Percentiles rank a stretch among this genome's conserved stretches.
Conservation (phyloP, 1,284 basidiomycete species). For the Trametes polyzona region DNA sequence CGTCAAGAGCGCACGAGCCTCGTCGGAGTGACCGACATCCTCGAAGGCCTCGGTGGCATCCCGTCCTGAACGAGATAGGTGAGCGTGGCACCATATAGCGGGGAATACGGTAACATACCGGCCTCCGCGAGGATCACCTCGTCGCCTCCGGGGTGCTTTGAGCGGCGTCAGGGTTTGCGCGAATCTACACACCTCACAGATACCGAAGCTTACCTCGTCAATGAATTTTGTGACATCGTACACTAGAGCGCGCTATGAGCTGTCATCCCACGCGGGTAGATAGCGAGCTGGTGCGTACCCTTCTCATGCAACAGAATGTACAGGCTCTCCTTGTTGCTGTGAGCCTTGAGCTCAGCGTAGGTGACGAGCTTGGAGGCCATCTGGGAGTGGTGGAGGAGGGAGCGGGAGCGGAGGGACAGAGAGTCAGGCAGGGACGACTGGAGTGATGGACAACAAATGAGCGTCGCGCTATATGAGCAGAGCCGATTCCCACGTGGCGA, state of each 20-base stretch:
- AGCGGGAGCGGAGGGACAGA: conserved; percentile 16
- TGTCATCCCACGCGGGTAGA: conserved; percentile 38
- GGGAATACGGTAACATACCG: conserved; percentile 57
- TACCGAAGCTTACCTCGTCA: conserved; percentile 77
- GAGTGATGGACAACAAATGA: conserved; percentile 25
- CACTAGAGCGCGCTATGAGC: conserved; percentile 57
- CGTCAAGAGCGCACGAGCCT: conserved; percentile 88
- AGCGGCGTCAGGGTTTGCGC: not conserved
- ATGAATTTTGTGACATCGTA: conserved; percentile 95
- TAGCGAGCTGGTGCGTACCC: conserved; percentile 50
- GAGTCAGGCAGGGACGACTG: conserved; percentile 15
- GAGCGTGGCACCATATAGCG: not conserved
- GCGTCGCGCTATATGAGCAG: conserved; percentile 27
- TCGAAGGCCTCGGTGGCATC: conserved; percentile 99
- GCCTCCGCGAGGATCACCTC: conserved; percentile 95
- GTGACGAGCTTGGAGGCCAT: conserved; percentile 62
- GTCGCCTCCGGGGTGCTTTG: conserved; percentile 94
- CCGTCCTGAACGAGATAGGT: conserved; percentile 55
- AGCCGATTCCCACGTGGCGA: conserved; percentile 31
- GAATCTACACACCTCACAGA: not conserved
- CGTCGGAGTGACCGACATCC: conserved; percentile 99
- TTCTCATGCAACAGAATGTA: conserved; percentile 86
- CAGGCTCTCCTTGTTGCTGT: conserved; percentile 75
- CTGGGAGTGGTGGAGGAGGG: conserved; percentile 14
- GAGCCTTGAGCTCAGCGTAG: conserved; percentile 73